Evolutionary conservation across 2,329 filamentous ascomycete species (phyloP), one percentile per base, ranked within the genome.

Genomic region (Neophaeococcomyces aloes): DNA sequence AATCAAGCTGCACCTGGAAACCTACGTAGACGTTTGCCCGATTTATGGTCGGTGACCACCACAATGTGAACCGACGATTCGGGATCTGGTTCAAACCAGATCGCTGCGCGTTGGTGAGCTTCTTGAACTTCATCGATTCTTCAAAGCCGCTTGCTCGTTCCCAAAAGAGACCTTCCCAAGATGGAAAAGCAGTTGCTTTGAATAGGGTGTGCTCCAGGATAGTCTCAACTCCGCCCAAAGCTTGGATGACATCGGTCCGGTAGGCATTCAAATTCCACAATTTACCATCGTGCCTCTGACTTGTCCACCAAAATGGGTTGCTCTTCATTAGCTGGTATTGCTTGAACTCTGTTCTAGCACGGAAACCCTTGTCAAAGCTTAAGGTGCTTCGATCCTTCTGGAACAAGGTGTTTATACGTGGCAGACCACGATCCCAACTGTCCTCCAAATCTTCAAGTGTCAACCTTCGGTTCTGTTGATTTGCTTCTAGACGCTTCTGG

Each of bases 231-330:
- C 88, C 88, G 59, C 89, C 89, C 37, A 95, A 68, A 0, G 89
- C 88, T 61, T 96, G 91, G 46, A 98, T 98, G 7, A 95, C 87
- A 67, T 98, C 91, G 5, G 91, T 95, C 50, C 91, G 74, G 65
- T 96, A 95, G 1, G 86, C 85, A 53, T 96, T 96, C 42, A 98
- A 64, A 52, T 95, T 95, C 91, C 91, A 98, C 3, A 98, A 65
- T 59, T 96, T 96, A 60, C 91, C 91, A 57, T 98, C 91, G 58
- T 98, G 93, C 30, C 91, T 75, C 64, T 96, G 89, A 57, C 85
- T 94, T 3, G 91, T 98, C 91, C 91, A 98, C 87, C 88, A 95
- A 72, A 96, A 96, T 0, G 91, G 91, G 61, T 96, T 95, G 66
- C 83, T 93, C 77, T 94, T 95, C 89, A 98, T 96, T 48, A 96